Conservation (phyloP, 73 alveolate genomes). For the Tetrahymena elliotti region DNA sequence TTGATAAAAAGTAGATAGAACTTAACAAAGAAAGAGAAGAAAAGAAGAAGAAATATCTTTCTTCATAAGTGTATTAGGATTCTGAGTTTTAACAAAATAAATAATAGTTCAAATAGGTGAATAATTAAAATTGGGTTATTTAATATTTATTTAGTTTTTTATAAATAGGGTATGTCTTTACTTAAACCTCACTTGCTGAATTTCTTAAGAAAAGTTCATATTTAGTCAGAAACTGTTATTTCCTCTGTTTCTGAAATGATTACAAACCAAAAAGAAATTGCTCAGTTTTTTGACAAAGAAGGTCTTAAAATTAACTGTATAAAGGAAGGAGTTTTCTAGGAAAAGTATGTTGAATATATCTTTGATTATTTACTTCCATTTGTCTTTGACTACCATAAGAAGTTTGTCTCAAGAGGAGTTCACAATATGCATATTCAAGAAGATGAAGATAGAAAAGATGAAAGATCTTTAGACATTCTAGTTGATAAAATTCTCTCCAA, state of each 20-base stretch:
- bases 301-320: constrained; percentile 1
- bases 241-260: constrained; percentile 20
- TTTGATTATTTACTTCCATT: neutral
- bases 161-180: neutral
- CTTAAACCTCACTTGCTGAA: constrained; percentile 10
- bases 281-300: constrained; percentile 11
- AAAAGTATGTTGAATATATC: neutral
- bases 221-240: constrained; percentile 23
- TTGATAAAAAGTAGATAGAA: neutral
- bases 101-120: neutral
- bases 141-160: neutral
- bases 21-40: neutral
- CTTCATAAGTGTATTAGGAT: neutral
- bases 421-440: neutral
- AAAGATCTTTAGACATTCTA: neutral
- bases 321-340: neutral
- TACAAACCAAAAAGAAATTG: neutral
- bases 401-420: neutral
- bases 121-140: neutral
- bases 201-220: constrained; percentile 26
- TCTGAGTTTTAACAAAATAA: neutral
- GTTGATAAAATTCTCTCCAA: neutral
- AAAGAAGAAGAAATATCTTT: neutral
- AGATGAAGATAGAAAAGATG: neutral
- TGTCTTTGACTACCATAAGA: neutral